These are phyloP conservation scores for Suhomyces taliae DNA, from an alignment of 1,139 yeast genomes.

Conservation along the genomic window DNA sequence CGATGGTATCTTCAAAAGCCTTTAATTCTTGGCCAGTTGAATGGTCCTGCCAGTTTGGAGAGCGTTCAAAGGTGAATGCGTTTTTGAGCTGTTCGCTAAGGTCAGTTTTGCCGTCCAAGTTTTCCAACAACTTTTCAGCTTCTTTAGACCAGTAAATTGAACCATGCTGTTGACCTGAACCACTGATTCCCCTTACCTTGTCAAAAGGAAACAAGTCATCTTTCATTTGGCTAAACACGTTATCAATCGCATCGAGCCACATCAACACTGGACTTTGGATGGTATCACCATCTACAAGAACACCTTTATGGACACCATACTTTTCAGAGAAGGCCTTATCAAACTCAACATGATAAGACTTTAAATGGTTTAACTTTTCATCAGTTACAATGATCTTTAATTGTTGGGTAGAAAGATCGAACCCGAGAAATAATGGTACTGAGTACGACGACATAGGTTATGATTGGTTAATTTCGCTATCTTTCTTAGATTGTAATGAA, in stretches of 20 bases:
- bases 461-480: background rate
- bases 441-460: background rate
- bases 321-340: slow-evolving; percentile 57
- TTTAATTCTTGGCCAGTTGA: slow-evolving; percentile 72
- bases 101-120: slow-evolving; percentile 21
- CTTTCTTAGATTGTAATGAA: background rate
- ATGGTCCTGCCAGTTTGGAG: slow-evolving; percentile 97
- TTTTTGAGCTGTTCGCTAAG: slow-evolving; percentile 46
- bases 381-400: slow-evolving; percentile 72
- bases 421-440: slow-evolving; percentile 55
- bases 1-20: slow-evolving; percentile 60
- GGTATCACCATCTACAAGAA: slow-evolving; percentile 49
- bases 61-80: slow-evolving; percentile 61
- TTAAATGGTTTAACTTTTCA: slow-evolving; percentile 50
- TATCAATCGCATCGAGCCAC: slow-evolving; percentile 87
- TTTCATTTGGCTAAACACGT: slow-evolving; percentile 57
- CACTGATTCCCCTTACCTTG: slow-evolving; percentile 68
- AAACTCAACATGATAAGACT: slow-evolving; percentile 68
- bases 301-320: slow-evolving; percentile 73
- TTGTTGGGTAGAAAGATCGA: slow-evolving; percentile 90
- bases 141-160: slow-evolving; percentile 73
- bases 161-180: slow-evolving; percentile 94
- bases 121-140: slow-evolving; percentile 42
- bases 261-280: slow-evolving; percentile 78
- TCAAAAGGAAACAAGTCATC: slow-evolving; percentile 55